A percentile compares a stretch with the other conserved stretches of the same genome.
Evolutionary conservation across 768 basidiomycete genomes (phyloP).

Genomic region (Panus rudis): DNA sequence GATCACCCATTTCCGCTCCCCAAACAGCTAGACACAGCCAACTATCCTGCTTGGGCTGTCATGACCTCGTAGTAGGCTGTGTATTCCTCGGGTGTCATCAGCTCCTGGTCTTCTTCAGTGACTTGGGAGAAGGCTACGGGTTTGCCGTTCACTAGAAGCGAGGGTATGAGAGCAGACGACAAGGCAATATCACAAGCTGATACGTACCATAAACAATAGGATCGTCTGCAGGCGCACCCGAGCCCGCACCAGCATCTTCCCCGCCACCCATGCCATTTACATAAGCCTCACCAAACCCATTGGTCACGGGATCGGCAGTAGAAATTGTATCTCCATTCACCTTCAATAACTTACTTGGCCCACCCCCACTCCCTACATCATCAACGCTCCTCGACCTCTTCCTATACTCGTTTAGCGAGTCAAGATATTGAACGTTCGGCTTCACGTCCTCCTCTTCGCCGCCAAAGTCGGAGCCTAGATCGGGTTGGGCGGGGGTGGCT

Average conservation of each 20-base stretch:
- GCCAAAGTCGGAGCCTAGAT: constrained; percentile 41
- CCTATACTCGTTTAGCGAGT: constrained; percentile 63
- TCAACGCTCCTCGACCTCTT: constrained; percentile 68
- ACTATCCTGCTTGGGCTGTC: too few species aligned
- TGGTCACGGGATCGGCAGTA: constrained; percentile 3
- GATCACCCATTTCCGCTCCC: too few species aligned
- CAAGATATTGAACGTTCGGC: constrained; percentile 57
- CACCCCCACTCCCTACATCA: constrained; percentile 19
- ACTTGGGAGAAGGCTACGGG: constrained; percentile 71
- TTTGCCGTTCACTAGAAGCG: constrained; percentile 59
- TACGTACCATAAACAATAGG: constrained; percentile 61
- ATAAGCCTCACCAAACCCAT: too few species aligned
- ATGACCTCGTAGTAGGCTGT: constrained; percentile 67
- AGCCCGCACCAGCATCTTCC: constrained; percentile 10
- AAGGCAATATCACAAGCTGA: constrained; percentile 3
- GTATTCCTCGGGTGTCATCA: constrained; percentile 94
- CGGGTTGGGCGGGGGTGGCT: constrained; percentile 53
- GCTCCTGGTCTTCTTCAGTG: constrained; percentile 87
- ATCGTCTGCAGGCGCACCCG: constrained; percentile 36
- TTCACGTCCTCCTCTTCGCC: constrained; percentile 68
- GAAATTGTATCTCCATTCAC: constrained; percentile 2
- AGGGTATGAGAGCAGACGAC: constrained; percentile 1
- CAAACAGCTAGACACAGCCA: too few species aligned
- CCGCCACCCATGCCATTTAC: constrained; percentile 4
- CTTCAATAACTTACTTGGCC: constrained; percentile 12